Evolutionary conservation across 495 filamentous ascomycete genomes (phyloP), one percentile per base, ranked within the genome.

Genomic region (Pseudotulostoma volvatum): DNA sequence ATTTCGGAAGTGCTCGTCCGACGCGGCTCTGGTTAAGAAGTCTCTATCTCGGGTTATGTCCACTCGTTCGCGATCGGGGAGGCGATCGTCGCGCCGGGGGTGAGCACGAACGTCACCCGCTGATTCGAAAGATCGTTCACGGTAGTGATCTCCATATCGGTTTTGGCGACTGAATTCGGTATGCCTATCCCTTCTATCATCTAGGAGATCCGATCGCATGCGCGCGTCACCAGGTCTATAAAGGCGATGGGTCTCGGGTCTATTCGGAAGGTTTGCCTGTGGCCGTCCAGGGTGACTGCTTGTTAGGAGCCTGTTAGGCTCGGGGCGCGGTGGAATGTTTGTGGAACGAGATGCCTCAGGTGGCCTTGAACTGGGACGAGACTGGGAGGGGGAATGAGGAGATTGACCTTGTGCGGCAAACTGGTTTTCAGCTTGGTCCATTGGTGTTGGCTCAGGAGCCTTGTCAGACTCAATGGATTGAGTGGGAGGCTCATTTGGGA

Each of bases 1-100:
- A 1, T 54, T 55, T 31, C 56, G 63, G 52, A 63, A 64, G 8
- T 58, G 52, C n/a, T 67, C 63, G 11, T 67, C 61, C 21, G 48
- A 33, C 16, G 48, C 46, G 21, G 57, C 53, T 41, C 59, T 48
- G 15, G 47, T 37, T 13, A 49, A 42, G 34, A 55, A 60, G 1
- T 62, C 61, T 23, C 61, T 52, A 17, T 62, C 62, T 18, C 38
- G 18, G 7, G 33, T 33, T 20, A 18, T 13, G 18, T 42, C 44
- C 5, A 32, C 15, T 11, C 44, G 31, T 8, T 46, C 44, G 20
- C 44, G 44, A 1, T 44, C 41, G 3, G 33, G 9, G 33, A 32
- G 38, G 18, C 52, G 49, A 23, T 48, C 54, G 20, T 36, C 41
- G 5, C 54, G 46, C 31, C 54, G 54, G 9, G 54, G 57, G 37